Percentiles rank a stretch among this genome's conserved stretches.
These are phyloP conservation scores for Entophlyctis luteolus DNA, from an alignment of 192 early-diverging fungal genomes.

Conservation along the genomic window DNA sequence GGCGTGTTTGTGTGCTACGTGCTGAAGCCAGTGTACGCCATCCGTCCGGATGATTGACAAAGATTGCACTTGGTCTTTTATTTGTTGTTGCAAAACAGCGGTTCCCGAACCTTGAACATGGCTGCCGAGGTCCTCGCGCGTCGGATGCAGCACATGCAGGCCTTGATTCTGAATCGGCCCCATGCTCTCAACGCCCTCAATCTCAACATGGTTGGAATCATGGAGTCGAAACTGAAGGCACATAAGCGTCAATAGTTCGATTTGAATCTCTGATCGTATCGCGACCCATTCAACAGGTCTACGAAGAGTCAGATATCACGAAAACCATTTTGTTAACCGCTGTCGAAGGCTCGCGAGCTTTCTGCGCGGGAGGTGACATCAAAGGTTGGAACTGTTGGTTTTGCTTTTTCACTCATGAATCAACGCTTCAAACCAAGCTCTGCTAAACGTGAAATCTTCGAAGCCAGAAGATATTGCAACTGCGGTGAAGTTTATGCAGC, in stretches of 20 bases:
- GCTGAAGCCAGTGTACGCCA: conserved; percentile 27
- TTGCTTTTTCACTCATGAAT: background rate
- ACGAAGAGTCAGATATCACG: conserved; percentile 80
- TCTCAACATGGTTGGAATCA: conserved; percentile 76
- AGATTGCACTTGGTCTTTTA: no score
- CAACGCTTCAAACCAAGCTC: background rate
- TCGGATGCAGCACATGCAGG: conserved; percentile 39
- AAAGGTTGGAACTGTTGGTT: conserved; percentile 23
- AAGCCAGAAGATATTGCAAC: conserved; percentile 32
- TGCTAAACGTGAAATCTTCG: background rate
- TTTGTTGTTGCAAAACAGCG: no score
- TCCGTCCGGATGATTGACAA: conserved; percentile 18
- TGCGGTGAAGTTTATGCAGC: conserved; percentile 79
- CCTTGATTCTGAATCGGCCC: conserved; percentile 61
- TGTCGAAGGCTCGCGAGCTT: conserved; percentile 65
- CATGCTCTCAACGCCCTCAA: conserved; percentile 81
- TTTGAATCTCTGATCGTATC: background rate
- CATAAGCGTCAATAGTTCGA: no score
- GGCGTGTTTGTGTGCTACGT: conserved; percentile 5
- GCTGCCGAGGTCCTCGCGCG: conserved; percentile 34
- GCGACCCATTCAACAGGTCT: conserved; percentile 56
- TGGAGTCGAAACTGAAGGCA: conserved; percentile 77
- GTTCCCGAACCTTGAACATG: background rate
- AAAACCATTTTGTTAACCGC: conserved; percentile 84
- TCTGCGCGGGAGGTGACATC: conserved; percentile 81